Evolutionary conservation across 805 yeast species (phyloP), one percentile per base, ranked within the genome.

Genomic region (Zygoascus ofunaensis): DNA sequence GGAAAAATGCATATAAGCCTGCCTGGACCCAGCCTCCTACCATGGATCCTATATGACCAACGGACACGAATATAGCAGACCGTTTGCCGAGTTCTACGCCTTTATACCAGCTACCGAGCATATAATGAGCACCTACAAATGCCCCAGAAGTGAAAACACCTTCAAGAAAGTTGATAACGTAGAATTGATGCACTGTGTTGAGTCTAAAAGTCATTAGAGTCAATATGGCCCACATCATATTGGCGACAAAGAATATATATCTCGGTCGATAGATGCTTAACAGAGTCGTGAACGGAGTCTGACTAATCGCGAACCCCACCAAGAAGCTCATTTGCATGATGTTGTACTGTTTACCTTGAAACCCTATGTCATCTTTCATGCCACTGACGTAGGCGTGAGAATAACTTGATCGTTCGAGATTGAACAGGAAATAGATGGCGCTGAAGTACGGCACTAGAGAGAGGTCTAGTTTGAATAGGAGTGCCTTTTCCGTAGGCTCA

Each of bases 221-320:
- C 33, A 54, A 44, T 5, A 50, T 12, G 4, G 52, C 33, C 54
- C 54, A 52, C 18, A 41, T 20, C 10, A 41, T 14, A 33, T 48
- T 46, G 32, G 41, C 36, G 2, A 41, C 21, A 33, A 37, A 37
- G 19, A 37, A 24, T 19, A 37, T 15, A 17, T 14, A n/a, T 37
- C 33, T 4, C 37, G 50, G 47, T 77, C 55, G 78, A 82, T 75
- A 49, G 1, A 77, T 64, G 50, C 79, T 78, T 53, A 77, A 71
- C 3, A 73, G 55, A 56, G 73, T 76, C 56, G 82, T 81, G 18
- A 84, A 75, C 8, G 87, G 87, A 32, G 80, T 59, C 69, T 77
- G 73, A 5, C 78, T 79, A 17, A 80, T 65, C 18, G 77, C 71
- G 55, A 82, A 82, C 4, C 87, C 87, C 4, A 76, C 71, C 18